Conservation (phyloP, 345 rosid genomes). For the Aurinia saxatilis region DNA sequence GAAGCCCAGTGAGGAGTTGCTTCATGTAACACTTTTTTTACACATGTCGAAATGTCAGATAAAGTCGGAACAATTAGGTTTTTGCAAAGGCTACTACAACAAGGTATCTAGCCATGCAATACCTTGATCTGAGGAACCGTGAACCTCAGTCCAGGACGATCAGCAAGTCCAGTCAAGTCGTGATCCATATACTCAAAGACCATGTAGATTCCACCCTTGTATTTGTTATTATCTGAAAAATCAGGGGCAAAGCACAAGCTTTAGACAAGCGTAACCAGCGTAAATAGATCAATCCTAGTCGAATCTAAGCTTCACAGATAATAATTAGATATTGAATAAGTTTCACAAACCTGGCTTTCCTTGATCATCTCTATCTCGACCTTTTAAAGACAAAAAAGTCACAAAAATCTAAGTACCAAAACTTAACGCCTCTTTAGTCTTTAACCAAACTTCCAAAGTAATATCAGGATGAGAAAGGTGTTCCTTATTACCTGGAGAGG, state of each 20-base stretch:
- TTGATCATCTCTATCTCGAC: slow-evolving; percentile 83
- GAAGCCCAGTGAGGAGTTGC: slow-evolving; percentile 95
- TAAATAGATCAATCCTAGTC: background rate
- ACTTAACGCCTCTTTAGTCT: background rate
- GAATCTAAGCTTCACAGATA: background rate
- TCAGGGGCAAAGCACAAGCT: background rate
- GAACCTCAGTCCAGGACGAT: slow-evolving; percentile 95
- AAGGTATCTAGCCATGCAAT: slow-evolving; percentile 20
- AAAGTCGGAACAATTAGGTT: slow-evolving; percentile 12
- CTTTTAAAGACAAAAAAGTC: slow-evolving; percentile 27
- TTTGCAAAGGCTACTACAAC: slow-evolving; percentile 17
- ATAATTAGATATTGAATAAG: background rate
- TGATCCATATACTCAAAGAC: slow-evolving; percentile 99
- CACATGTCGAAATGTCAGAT: slow-evolving; percentile 20
- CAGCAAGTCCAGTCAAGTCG: slow-evolving; percentile 90
- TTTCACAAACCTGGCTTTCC: slow-evolving; percentile 53
- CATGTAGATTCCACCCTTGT: slow-evolving; percentile 96
- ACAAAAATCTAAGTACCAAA: background rate
- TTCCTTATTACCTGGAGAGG: slow-evolving; percentile 45
- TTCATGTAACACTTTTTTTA: slow-evolving; percentile 81
- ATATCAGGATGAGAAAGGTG: too few relatives aligned
- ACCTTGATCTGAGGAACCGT: slow-evolving; percentile 95
- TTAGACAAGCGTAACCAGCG: background rate
- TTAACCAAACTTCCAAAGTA: background rate
- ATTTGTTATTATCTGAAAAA: slow-evolving; percentile 76